Evolutionary conservation across 176 grass and related monocot species (phyloP).

Genomic region (Pharus latifolius): DNA sequence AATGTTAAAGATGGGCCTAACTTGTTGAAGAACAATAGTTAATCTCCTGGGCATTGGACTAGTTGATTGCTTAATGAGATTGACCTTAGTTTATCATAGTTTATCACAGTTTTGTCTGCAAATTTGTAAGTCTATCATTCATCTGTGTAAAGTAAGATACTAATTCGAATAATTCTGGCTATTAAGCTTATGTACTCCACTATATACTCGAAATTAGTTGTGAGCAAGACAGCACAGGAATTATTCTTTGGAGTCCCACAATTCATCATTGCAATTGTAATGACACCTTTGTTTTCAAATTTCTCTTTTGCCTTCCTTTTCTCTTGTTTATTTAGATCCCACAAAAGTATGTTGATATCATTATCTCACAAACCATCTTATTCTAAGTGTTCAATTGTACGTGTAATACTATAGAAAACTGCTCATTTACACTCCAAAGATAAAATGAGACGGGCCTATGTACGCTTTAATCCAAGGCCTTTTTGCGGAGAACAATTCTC

Average conservation of each 20-base stretch:
- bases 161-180: neutral
- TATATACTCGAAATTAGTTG: no score
- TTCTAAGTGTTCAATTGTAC: neutral
- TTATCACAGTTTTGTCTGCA: neutral
- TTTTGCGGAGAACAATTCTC: neutral
- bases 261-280: neutral
- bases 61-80: neutral
- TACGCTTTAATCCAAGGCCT: neutral
- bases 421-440: no score
- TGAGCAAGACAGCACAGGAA: neutral
- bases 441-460: neutral
- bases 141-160: neutral
- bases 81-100: neutral
- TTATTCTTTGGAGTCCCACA: neutral
- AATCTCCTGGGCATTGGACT: neutral
- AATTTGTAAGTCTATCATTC: neutral
- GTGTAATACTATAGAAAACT: neutral
- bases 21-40: neutral
- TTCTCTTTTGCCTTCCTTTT: neutral
- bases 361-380: neutral
- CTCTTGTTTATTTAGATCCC: neutral
- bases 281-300: neutral
- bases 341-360: no score
- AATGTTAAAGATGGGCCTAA: neutral
- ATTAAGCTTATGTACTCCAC: neutral